Evolutionary conservation across 495 filamentous ascomycete species (phyloP).

Genomic region (Cercophora scortea): DNA sequence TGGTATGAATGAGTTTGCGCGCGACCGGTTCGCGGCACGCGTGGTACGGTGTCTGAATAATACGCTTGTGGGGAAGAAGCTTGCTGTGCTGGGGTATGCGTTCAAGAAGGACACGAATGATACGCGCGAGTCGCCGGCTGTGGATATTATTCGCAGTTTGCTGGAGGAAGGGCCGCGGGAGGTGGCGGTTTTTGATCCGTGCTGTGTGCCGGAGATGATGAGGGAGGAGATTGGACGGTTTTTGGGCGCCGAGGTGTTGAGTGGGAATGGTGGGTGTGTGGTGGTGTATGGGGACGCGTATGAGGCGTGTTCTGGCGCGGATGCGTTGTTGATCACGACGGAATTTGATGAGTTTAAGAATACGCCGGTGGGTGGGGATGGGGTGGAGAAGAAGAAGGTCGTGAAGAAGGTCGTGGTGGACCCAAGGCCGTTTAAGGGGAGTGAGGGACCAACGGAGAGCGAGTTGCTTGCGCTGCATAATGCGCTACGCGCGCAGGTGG

Average conservation of each 20-base stretch:
- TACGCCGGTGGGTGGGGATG: not conserved
- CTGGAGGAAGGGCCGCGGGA: slow-evolving; percentile 51
- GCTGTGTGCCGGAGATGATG: slow-evolving; percentile 37
- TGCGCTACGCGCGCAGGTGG: slow-evolving; percentile 22
- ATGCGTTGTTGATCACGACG: slow-evolving; percentile 54
- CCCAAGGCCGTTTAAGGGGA: slow-evolving; percentile 6
- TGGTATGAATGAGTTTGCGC: slow-evolving; percentile 68
- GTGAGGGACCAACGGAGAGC: slow-evolving; percentile 19
- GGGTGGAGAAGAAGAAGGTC: not conserved
- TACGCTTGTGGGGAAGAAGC: slow-evolving; percentile 59
- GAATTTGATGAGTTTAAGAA: slow-evolving; percentile 58
- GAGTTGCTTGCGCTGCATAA: slow-evolving; percentile 17
- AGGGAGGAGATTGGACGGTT: slow-evolving; percentile 32
- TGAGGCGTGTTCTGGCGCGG: slow-evolving; percentile 40
- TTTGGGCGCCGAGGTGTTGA: slow-evolving; percentile 19
- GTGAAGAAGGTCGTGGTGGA: not conserved
- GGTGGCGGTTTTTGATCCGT: slow-evolving; percentile 69
- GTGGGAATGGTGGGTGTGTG: slow-evolving; percentile 26
- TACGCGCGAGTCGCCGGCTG: slow-evolving; percentile 60
- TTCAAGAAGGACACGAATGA: slow-evolving; percentile 78
- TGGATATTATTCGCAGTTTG: slow-evolving; percentile 56
- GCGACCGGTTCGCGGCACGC: slow-evolving; percentile 54
- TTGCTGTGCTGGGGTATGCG: slow-evolving; percentile 68
- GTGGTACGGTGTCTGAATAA: slow-evolving; percentile 59
- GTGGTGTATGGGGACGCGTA: slow-evolving; percentile 39